Percentiles rank a stretch among this genome's conserved stretches.
Evolutionary conservation across 2,329 filamentous ascomycete species (phyloP).

Genomic region (Fusarium nodosum): DNA sequence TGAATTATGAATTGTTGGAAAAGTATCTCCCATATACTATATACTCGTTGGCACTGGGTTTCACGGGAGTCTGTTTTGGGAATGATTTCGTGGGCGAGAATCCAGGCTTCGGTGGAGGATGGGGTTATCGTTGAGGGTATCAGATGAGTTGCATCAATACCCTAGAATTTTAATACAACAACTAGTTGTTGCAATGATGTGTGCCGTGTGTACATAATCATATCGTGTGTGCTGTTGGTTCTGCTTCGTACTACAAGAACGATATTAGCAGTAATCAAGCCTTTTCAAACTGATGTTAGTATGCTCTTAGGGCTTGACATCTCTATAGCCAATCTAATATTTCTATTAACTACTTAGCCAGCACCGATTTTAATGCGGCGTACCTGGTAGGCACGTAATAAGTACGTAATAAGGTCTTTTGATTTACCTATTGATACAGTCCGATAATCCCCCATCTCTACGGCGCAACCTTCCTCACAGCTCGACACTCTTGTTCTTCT

Average conservation of each 20-base stretch:
- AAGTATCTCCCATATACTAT: constrained; percentile 39
- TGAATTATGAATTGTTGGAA: constrained; percentile 44
- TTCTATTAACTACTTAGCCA: not conserved
- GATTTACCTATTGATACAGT: constrained; percentile 34
- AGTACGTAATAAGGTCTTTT: no score
- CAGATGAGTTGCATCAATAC: constrained; percentile 38
- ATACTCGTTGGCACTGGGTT: constrained; percentile 1
- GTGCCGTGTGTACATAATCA: not conserved
- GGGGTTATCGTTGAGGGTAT: constrained; percentile 24
- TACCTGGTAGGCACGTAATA: not conserved
- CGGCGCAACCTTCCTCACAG: not conserved
- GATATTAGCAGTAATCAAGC: not conserved
- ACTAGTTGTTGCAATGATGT: constrained; percentile 4
- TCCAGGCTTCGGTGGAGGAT: constrained; percentile 12
- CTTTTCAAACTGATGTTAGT: not conserved
- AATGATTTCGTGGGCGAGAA: constrained; percentile 17
- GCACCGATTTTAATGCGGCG: not conserved
- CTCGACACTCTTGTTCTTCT: not conserved
- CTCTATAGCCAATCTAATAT: not conserved
- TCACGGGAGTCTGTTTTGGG: constrained; percentile 24
- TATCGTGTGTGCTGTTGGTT: not conserved
- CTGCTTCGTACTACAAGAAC: not conserved
- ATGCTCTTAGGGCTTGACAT: not conserved
- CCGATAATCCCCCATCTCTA: constrained; percentile 28
- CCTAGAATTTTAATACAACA: constrained; percentile 36